Evolutionary conservation across 805 yeast species (phyloP).

Genomic region (Metahyphopichia silvanorum): DNA sequence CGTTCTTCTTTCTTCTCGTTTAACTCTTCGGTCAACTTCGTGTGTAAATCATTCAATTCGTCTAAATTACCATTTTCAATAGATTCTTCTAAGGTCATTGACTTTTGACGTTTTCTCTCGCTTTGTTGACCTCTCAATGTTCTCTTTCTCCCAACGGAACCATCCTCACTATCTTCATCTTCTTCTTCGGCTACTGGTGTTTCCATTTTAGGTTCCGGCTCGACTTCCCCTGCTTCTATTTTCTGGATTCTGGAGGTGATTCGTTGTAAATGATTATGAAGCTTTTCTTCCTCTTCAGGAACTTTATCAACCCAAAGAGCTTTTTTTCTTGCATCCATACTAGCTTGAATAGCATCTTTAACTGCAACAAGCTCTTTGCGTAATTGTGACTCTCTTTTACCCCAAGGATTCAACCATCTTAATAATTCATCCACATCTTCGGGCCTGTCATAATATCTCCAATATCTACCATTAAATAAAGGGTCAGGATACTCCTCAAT

Average conservation of each 20-base stretch:
- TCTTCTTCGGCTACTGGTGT: constrained; percentile 9
- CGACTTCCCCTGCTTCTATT: constrained; percentile 10
- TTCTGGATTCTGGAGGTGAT: constrained; percentile 18
- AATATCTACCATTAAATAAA: constrained; percentile 48
- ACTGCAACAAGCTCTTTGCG: constrained; percentile 56
- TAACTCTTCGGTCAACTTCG: constrained; percentile 27
- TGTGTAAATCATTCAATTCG: constrained; percentile 20
- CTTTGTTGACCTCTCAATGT: constrained; percentile 27
- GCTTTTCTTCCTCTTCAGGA: constrained; percentile 38
- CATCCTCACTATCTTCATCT: constrained; percentile 34
- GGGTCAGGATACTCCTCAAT: constrained; percentile 65
- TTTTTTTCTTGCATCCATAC: constrained; percentile 58
- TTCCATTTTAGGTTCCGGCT: constrained; percentile 6
- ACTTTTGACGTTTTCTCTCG: constrained; percentile 34
- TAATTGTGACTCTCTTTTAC: constrained; percentile 65
- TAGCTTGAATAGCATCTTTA: constrained; percentile 49
- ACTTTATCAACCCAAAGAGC: constrained; percentile 45
- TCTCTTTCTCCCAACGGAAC: constrained; percentile 22
- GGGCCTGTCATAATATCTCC: constrained; percentile 69
- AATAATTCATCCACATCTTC: constrained; percentile 56
- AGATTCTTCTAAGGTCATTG: constrained; percentile 24
- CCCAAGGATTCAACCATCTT: constrained; percentile 73
- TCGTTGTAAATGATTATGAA: constrained; percentile 38
- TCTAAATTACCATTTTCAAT: constrained; percentile 23
- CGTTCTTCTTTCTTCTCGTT: constrained; percentile 33